Conservation (phyloP, 208 protist genomes). For the Crithidia expoeki region DNA sequence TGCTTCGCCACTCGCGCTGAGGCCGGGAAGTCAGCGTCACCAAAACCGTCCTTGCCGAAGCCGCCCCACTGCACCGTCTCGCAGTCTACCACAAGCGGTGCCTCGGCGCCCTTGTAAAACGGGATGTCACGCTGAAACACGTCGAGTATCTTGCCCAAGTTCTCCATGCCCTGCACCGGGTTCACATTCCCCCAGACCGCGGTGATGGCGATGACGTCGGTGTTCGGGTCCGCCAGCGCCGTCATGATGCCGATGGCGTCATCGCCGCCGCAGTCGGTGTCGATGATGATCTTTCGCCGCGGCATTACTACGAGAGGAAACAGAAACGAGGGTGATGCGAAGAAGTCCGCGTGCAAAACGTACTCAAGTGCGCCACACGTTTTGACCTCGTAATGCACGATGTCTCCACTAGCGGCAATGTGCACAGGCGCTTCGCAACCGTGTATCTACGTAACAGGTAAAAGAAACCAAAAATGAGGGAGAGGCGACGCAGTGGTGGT, state of each 20-base stretch:
- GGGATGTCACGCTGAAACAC: slow-evolving; percentile 74
- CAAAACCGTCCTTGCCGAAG: slow-evolving; percentile 81
- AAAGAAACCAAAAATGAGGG: no score
- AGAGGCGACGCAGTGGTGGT: no score
- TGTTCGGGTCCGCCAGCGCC: slow-evolving; percentile 71
- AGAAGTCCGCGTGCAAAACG: background rate
- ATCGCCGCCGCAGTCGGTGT: slow-evolving; percentile 85
- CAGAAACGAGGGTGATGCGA: background rate
- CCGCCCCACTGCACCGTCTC: slow-evolving; percentile 83
- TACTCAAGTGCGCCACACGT: no score
- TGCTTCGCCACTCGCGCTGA: slow-evolving; percentile 44
- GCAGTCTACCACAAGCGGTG: slow-evolving; percentile 63
- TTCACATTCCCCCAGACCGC: slow-evolving; percentile 86
- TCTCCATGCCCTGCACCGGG: slow-evolving; percentile 78
- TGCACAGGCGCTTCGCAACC: no score
- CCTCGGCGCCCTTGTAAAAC: slow-evolving; percentile 64
- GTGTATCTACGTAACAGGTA: no score
- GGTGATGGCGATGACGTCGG: slow-evolving; percentile 73
- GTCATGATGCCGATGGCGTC: slow-evolving; percentile 87
- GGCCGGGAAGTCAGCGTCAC: slow-evolving; percentile 65
- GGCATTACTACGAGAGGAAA: slow-evolving; percentile 36
- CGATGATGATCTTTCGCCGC: slow-evolving; percentile 82
- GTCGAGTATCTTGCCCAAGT: slow-evolving; percentile 80
- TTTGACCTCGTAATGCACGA: no score
- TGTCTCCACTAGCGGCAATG: no score